Base-by-base conservation (phyloP, 148 eudicot genomes). In the Fallopia convolvulus region DNA sequence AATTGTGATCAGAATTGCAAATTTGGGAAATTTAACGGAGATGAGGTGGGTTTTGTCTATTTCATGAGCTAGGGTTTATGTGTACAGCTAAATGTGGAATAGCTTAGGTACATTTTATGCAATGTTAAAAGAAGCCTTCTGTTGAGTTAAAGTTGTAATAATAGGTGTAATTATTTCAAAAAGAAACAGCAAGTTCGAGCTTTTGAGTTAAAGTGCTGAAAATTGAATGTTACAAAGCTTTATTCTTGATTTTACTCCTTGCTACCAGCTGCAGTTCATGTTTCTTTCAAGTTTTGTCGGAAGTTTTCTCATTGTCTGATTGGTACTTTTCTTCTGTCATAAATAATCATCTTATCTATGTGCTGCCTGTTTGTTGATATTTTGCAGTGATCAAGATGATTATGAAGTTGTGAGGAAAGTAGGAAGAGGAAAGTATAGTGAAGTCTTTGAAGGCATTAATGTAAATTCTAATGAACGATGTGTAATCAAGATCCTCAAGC, bases 371-470 rank as follows among this genome's bases (percentile, higher is more conserved):
- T 74, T 73, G 46, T 53, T 41, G 44, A 41, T 41, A 8, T 41
- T 73, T 81, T 75, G 77, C 82, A 94, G 97, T 47, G 97, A 94
- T 75, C 98, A 94, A 81, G 97, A 94, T 90, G 97, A 92, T 83
- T 94, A 94, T 74, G 98, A 94, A 88, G 98, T 94, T 72, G 98
- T 94, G 77, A 87, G 98, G 77, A 94, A 94, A 86, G 88, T 94
- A 80, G 98, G 98, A 83, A 89, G 97, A 83, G 98, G 98, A 75
- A 94, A 94, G 78, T 94, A 94, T 81, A 94, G 98, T 83, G 98
- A 94, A 80, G 98, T 94, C 63, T 94, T 94, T 82, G 98, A 94
- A 87, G 98, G 98, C 49, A 80, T 90, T 76, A 92, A 90, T 80
- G 93, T 92, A 44, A 90, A 90, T 79, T 89, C 77, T 81, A 92